phyloP scores from a whole-genome alignment of 495 filamentous ascomycete species.

The Hypoxylon lenormandii region DNA sequence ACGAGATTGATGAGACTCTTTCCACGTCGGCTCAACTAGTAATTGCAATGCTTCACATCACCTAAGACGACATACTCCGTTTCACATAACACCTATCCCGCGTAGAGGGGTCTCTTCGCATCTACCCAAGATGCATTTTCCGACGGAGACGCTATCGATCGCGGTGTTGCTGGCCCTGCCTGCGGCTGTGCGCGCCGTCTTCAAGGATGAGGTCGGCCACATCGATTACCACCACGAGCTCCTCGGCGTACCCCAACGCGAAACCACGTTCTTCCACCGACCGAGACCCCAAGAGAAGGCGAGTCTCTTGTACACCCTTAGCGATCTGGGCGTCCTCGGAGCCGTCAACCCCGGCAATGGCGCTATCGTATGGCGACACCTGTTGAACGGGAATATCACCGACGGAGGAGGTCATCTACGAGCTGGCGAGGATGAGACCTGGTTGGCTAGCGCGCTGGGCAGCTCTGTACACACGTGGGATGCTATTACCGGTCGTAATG shows the following conservation, averaged over 20 bases:
- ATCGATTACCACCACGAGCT: constrained; percentile 94
- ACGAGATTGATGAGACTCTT: too few relatives aligned
- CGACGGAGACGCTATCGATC: constrained; percentile 42
- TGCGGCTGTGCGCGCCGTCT: constrained; percentile 72
- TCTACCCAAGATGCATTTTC: constrained; percentile 44
- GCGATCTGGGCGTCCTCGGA: constrained; percentile 81
- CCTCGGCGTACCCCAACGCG: constrained; percentile 80
- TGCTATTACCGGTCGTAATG: constrained; percentile 79
- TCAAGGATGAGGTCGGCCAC: constrained; percentile 88
- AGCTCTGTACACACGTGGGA: constrained; percentile 81
- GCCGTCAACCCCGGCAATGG: constrained; percentile 91
- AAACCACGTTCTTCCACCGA: constrained; percentile 93
- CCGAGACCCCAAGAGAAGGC: constrained; percentile 83
- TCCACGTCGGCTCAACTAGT: not conserved
- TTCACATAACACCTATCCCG: constrained; percentile 19
- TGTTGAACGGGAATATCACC: constrained; percentile 59
- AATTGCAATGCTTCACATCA: constrained; percentile 21
- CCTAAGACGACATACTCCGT: constrained; percentile 13
- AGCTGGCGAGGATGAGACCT: constrained; percentile 77
- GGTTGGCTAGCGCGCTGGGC: constrained; percentile 76
- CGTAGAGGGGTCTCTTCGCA: constrained; percentile 29
- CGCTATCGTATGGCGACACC: constrained; percentile 84
- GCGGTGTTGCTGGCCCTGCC: constrained; percentile 55
- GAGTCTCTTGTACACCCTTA: constrained; percentile 89
- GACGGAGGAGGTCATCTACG: constrained; percentile 69